These are phyloP conservation scores for Ustilago xerochloae DNA, from an alignment of 1,284 basidiomycete species.

Conservation along the genomic window DNA sequence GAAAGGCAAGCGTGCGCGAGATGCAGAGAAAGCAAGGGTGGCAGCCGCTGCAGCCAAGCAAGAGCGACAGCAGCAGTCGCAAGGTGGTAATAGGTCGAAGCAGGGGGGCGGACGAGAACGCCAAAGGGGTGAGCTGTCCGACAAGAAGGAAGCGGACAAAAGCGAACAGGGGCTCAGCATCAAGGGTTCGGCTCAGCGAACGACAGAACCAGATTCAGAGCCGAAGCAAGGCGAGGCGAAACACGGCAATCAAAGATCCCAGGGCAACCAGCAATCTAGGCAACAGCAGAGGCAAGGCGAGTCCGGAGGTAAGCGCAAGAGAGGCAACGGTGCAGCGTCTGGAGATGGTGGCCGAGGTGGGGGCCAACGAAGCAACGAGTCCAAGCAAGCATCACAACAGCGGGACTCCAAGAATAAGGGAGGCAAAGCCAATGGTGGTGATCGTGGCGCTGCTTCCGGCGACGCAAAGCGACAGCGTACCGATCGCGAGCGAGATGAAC, in stretches of 20 bases:
- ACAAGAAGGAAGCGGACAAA: background rate
- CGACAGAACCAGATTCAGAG: conserved; percentile 4
- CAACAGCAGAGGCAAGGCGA: conserved; percentile 6
- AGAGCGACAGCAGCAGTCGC: conserved; percentile 3
- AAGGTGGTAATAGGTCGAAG: background rate
- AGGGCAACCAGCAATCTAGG: background rate
- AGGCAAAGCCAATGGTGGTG: background rate
- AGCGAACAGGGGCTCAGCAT: conserved; percentile 35
- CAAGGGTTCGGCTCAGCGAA: conserved; percentile 40
- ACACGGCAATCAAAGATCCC: background rate
- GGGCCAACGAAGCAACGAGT: background rate
- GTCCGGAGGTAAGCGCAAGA: conserved; percentile 22
- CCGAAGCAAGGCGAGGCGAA: background rate
- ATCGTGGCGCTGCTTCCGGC: background rate
- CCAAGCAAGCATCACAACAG: conserved; percentile 3
- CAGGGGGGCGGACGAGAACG: conserved; percentile 1
- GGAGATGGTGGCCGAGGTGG: background rate
- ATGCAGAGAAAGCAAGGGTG: conserved; percentile 14
- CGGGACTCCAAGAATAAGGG: background rate
- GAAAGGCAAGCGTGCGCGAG: conserved; percentile 16
- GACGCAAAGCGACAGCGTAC: conserved; percentile 24
- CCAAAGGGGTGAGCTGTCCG: background rate
- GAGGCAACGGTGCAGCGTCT: conserved; percentile 8
- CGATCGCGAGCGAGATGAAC: conserved; percentile 25
- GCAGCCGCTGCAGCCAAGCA: conserved; percentile 8